Conservation (phyloP, 441 rosid genomes). For the Erodium trifolium region DNA sequence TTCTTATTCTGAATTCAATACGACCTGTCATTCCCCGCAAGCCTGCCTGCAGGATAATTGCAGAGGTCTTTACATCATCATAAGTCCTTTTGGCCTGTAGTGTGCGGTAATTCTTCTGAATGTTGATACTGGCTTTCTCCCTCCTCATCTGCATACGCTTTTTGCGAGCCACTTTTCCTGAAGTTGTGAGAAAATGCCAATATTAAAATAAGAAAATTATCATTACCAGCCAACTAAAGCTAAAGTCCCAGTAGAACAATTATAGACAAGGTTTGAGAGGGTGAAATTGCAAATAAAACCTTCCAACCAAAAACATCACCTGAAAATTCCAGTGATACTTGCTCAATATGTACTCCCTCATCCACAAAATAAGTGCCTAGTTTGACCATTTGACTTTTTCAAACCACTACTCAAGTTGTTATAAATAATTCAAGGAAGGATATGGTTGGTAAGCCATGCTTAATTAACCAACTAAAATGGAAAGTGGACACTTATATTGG, state of each 20-base stretch:
- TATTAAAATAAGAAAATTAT: slow-evolving; percentile 9
- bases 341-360: neutral
- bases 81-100: slow-evolving; percentile 50
- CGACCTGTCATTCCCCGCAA: slow-evolving; percentile 71
- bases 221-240: slow-evolving; percentile 47
- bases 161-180: slow-evolving; percentile 48
- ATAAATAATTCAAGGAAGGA: neutral
- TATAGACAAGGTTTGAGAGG: slow-evolving; percentile 3
- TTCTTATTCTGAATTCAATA: slow-evolving; percentile 65
- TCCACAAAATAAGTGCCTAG: neutral
- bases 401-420: neutral
- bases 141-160: slow-evolving; percentile 40
- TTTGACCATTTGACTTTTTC: neutral
- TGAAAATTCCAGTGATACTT: neutral
- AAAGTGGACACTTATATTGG: neutral
- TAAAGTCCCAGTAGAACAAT: slow-evolving; percentile 7
- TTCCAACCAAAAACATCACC: no score
- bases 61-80: slow-evolving; percentile 49
- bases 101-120: slow-evolving; percentile 69
- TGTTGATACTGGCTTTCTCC: slow-evolving; percentile 69
- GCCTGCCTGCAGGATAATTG: slow-evolving; percentile 65
- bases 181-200: slow-evolving; percentile 11
- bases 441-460: neutral
- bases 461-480: neutral
- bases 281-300: slow-evolving; percentile 7